These are phyloP conservation scores for Opeltia flavorubescens DNA, from an alignment of 495 filamentous ascomycete genomes.

Conservation along the genomic window DNA sequence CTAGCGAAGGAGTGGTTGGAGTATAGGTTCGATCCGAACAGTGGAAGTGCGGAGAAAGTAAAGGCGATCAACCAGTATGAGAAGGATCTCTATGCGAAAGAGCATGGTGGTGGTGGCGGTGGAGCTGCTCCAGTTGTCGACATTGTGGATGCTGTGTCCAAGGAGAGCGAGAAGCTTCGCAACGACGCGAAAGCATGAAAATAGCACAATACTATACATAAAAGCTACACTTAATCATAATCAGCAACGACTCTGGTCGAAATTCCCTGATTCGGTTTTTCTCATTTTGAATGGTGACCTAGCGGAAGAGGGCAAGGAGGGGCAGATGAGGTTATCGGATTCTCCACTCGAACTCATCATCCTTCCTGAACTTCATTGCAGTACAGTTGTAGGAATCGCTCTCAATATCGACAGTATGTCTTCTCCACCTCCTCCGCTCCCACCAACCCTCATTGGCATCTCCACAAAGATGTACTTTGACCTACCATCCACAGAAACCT, in stretches of 20 bases:
- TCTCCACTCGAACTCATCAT: background rate
- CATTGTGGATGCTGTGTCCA: background rate
- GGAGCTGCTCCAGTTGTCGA: background rate
- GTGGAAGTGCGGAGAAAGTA: constrained; percentile 61
- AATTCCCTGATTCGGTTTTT: too few relatives aligned
- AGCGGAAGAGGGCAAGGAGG: too few relatives aligned
- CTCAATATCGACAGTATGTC: constrained; percentile 12
- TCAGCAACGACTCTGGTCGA: too few relatives aligned
- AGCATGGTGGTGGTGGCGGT: background rate
- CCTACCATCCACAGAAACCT: constrained; percentile 45
- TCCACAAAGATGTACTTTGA: constrained; percentile 79
- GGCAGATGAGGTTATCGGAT: too few relatives aligned
- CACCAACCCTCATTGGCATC: constrained; percentile 60
- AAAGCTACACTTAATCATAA: too few relatives aligned
- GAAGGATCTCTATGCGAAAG: constrained; percentile 20
- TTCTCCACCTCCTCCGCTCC: constrained; percentile 25
- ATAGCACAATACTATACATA: too few relatives aligned
- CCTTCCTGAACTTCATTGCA: background rate
- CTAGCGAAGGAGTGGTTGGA: constrained; percentile 70
- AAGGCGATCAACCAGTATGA: constrained; percentile 63
- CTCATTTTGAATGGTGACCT: too few relatives aligned
- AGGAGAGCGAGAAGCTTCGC: background rate
- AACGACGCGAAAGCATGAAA: background rate
- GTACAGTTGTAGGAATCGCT: too few relatives aligned
- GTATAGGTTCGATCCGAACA: constrained; percentile 65